These are phyloP conservation scores for Singerocomus inundabilis DNA, from an alignment of 1,284 basidiomycete species.

Conservation along the genomic window DNA sequence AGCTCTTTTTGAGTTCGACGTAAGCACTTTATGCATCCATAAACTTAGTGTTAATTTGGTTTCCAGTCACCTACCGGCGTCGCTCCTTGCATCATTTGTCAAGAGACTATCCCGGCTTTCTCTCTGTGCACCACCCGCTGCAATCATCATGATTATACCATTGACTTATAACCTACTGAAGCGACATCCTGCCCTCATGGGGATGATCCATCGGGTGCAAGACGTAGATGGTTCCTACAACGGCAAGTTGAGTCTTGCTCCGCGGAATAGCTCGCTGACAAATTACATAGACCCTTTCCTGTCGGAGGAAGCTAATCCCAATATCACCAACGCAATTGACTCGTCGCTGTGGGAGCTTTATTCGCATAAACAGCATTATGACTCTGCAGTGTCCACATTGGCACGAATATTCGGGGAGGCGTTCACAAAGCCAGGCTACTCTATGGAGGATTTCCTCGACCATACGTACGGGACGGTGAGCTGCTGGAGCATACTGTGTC, in stretches of 20 bases:
- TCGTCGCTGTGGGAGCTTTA: slow-evolving; percentile 93
- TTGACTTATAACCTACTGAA: slow-evolving; percentile 96
- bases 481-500: slow-evolving; percentile 14
- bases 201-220: slow-evolving; percentile 79
- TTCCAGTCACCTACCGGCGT: slow-evolving; percentile 79
- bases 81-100: slow-evolving; percentile 90
- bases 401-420: slow-evolving; percentile 86
- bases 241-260: slow-evolving; percentile 30
- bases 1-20: slow-evolving; percentile 90
- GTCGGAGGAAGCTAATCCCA: slow-evolving; percentile 67
- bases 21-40: slow-evolving; percentile 37
- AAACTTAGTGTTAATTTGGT: slow-evolving; percentile 9
- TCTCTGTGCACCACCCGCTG: slow-evolving; percentile 85
- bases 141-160: slow-evolving; percentile 87
- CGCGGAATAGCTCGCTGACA: slow-evolving; percentile 2
- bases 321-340: slow-evolving; percentile 75
- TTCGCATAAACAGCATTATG: slow-evolving; percentile 81
- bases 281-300: slow-evolving; percentile 69
- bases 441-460: slow-evolving; percentile 96
- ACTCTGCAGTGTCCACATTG: slow-evolving; percentile 80
- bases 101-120: slow-evolving; percentile 88
- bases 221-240: slow-evolving; percentile 43
- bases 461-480: slow-evolving; percentile 90
- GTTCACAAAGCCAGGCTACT: slow-evolving; percentile 89
- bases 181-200: slow-evolving; percentile 88